Evolutionary conservation across 2,329 filamentous ascomycete species (phyloP).

Genomic region (Cercospora beticola): DNA sequence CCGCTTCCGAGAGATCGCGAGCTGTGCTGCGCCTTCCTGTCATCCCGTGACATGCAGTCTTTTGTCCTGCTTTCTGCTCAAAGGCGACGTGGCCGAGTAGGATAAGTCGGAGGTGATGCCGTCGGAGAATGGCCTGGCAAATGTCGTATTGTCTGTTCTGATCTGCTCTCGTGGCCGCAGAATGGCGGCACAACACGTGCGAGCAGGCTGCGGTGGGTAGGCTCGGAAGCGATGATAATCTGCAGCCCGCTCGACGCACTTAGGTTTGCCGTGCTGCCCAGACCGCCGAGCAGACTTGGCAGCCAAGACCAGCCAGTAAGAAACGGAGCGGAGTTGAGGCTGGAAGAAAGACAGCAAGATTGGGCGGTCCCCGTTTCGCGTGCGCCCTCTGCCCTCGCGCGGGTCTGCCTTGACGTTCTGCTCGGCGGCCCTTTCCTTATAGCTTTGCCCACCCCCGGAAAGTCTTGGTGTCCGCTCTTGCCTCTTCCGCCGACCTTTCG

Average conservation of each 20-base stretch:
- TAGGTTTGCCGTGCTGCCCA: background rate
- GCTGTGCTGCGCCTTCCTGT: background rate
- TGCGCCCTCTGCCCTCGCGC: background rate
- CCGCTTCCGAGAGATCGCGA: slow-evolving; percentile 3
- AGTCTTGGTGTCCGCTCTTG: slow-evolving; percentile 14
- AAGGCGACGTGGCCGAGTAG: background rate
- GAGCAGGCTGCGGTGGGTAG: background rate
- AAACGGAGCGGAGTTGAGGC: background rate
- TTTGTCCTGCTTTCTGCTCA: background rate
- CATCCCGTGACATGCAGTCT: background rate
- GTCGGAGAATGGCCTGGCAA: background rate
- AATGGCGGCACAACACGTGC: background rate
- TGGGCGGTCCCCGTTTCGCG: slow-evolving; percentile 7
- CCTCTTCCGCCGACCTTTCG: background rate
- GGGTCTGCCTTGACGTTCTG: background rate
- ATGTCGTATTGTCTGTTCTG: background rate
- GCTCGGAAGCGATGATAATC: background rate
- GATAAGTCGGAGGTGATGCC: background rate
- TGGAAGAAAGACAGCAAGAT: slow-evolving; percentile 3
- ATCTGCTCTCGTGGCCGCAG: background rate
- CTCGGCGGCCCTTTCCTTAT: slow-evolving; percentile 3
- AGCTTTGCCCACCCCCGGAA: slow-evolving; percentile 3
- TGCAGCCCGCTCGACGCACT: slow-evolving; percentile 3
- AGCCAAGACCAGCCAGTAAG: slow-evolving; percentile 3
- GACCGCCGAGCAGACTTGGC: background rate